Conservation (phyloP, 768 basidiomycete genomes). For the Peribolospora kevripleyi region DNA sequence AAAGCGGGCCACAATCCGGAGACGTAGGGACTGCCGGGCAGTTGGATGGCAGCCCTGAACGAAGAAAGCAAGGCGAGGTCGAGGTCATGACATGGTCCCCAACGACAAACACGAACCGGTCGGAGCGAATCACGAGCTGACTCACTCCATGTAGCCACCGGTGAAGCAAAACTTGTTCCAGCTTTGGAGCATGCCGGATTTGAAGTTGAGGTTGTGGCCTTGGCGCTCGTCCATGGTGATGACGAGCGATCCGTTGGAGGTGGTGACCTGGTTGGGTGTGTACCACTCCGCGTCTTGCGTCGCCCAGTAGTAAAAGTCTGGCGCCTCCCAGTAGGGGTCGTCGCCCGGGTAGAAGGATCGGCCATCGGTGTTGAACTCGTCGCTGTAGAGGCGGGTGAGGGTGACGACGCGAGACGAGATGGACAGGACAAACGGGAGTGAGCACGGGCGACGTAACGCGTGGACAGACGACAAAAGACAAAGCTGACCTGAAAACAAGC, state of each 20-base stretch:
- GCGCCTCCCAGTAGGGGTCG: slow-evolving; percentile 76
- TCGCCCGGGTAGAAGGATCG: slow-evolving; percentile 68
- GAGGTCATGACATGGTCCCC: background rate
- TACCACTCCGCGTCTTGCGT: slow-evolving; percentile 27
- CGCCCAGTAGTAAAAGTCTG: slow-evolving; percentile 46
- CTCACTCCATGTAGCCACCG: slow-evolving; percentile 40
- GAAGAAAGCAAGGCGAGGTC: background rate
- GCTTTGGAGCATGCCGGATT: slow-evolving; percentile 19
- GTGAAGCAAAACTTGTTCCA: slow-evolving; percentile 87
- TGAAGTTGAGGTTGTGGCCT: slow-evolving; percentile 48
- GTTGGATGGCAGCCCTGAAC: too few species aligned
- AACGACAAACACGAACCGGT: background rate
- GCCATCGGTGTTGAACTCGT: slow-evolving; percentile 61
- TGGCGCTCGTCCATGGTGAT: slow-evolving; percentile 40
- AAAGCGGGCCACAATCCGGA: slow-evolving; percentile 28
- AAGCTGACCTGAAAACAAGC: background rate
- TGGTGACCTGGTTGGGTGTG: slow-evolving; percentile 50
- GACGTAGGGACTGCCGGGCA: slow-evolving; percentile 14
- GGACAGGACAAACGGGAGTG: background rate
- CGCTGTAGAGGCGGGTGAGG: slow-evolving; percentile 54
- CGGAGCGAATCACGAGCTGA: background rate
- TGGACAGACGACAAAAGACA: background rate
- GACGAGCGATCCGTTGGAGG: slow-evolving; percentile 41
- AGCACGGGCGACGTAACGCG: background rate
- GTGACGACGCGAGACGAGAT: slow-evolving; percentile 32